phyloP scores from a whole-genome alignment of 169 alveolate species.

The Babesia divergens region DNA sequence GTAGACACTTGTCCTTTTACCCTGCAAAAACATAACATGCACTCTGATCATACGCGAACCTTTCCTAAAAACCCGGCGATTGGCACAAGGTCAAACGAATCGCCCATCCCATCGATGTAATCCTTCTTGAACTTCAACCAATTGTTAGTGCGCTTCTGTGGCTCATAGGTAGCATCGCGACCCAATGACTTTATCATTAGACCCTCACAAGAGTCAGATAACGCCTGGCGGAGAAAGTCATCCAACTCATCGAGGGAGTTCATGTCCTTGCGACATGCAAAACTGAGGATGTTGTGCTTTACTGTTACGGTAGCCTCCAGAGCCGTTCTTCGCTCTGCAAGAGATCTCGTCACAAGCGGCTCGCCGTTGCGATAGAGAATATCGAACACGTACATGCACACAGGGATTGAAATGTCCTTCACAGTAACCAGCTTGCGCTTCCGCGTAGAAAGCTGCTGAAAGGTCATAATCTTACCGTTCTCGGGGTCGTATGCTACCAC shows the following conservation, averaged over 20 bases:
- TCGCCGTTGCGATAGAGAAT: conserved; percentile 86
- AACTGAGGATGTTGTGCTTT: conserved; percentile 59
- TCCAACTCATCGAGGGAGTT: conserved; percentile 78
- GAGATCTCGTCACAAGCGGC: conserved; percentile 72
- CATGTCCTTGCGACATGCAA: conserved; percentile 77
- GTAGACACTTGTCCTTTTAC: conserved; percentile 91
- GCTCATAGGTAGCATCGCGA: conserved; percentile 95
- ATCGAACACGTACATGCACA: conserved; percentile 92
- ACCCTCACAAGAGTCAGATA: conserved; percentile 93
- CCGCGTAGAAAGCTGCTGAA: conserved; percentile 90
- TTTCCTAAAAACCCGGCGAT: conserved; percentile 96
- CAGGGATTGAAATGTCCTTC: conserved; percentile 84
- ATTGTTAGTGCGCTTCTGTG: conserved; percentile 95
- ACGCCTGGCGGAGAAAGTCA: conserved; percentile 79
- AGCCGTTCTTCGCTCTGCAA: conserved; percentile 64
- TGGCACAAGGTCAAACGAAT: conserved; percentile 97
- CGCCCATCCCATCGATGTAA: conserved; percentile 93
- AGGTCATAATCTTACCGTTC: conserved; percentile 90
- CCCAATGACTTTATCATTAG: conserved; percentile 96
- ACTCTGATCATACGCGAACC: background rate
- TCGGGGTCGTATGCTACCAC: conserved; percentile 94
- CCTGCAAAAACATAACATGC: conserved; percentile 42
- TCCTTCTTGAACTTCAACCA: conserved; percentile 99
- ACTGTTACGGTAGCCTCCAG: conserved; percentile 55
- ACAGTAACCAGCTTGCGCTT: conserved; percentile 90